Base-by-base conservation (phyloP, 768 basidiomycete genomes). In the Roridomyces roridus region DNA sequence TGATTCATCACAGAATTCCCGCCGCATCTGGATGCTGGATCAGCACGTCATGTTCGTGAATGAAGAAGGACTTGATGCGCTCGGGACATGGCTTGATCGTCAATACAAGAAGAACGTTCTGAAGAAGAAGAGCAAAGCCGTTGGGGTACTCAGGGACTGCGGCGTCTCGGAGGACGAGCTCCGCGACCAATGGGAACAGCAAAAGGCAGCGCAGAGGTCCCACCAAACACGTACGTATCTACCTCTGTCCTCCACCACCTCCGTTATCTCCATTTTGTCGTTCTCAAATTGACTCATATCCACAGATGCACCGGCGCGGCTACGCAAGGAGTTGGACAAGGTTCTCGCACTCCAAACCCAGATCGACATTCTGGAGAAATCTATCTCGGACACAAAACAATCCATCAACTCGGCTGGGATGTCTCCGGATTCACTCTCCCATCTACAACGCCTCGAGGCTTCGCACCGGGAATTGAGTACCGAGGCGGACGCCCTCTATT, bases 1-100 rank as follows among this genome's bases (percentile, higher is more conserved):
- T 36, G 7, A 14, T 18, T 36, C 6, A 21, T 34, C 11, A 10
- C 18, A 48, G 46, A 48, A 35, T 21, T 53, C 63, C 8, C 48
- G 63, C 2, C 63, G 68, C 5, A 61, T 75, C 1, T 77, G 72
- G 69, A 37, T 77, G 0, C 55, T 78, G n/a, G 74, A 78, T 48
- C 65, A 66, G 2, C 72, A 74, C 18, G 65, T 67, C 0, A 43
- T 44, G 0, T 60, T 57, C 1, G 68, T 78, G n/a, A 69, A 65
- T 0, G 9, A 21, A 0, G 69, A 72, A 11, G 48, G 68, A 4
- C 54, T 57, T 6, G 59, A 65, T 15, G 68, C 73, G n/a, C 66
- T 77, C 4, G 72, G 77, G 0, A 58, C 63, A 5, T 79, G 74
- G 74, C 61, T 77, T 8, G 56, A 53, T 1, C 57, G 65, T 0